Base-by-base conservation (phyloP, 768 basidiomycete genomes). In the Lactifluus rugatus region DNA sequence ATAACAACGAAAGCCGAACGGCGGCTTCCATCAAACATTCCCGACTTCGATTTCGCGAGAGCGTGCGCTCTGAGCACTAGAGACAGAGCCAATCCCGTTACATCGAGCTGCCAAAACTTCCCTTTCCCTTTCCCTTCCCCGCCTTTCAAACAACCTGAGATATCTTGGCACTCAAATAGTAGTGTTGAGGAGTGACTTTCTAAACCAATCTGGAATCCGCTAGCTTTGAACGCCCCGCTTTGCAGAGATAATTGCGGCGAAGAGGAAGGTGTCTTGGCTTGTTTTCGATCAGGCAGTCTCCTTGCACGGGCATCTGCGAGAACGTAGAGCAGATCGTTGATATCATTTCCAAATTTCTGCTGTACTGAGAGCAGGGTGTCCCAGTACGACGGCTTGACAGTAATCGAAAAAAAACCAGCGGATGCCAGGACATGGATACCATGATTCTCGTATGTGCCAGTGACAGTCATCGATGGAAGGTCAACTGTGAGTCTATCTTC, bases 311-410 rank as follows among this genome's bases (percentile, higher is more conserved):
- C 85, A 66, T 87, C 77, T 61, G 81, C 79, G 32, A 89, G 75
- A 49, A 93, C 68, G 6, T 77, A 71, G 13, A 93, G 70, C 26
- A 93, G 74, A 58, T 93, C 91, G 62, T 87, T 85, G 70, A 93
- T 88, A 70, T 93, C 91, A 65, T 87, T 85, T 6, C 89, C 91
- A 57, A 93, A 93, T 66, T 92, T 92, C 62, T 89, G 87, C 66
- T 92, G 91, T 9, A 94, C 86, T 5, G 80, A 81, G 2, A 93
- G 76, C 3, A 93, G 69, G 5, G 86, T 88, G 66, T 94, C 92
- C 82, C 89, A 85, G 65, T 92, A 84, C 0, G 82, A 81, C 5
- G 89, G 87, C 65, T 88, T 91, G 57, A 93, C 77, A 66, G 80
- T 85, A 57, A 89, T 71, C 37, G 84, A 77, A 62, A 92, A 78